These are phyloP conservation scores for Calonectria crousiana DNA, from an alignment of 2,329 filamentous ascomycete genomes.

Conservation along the genomic window DNA sequence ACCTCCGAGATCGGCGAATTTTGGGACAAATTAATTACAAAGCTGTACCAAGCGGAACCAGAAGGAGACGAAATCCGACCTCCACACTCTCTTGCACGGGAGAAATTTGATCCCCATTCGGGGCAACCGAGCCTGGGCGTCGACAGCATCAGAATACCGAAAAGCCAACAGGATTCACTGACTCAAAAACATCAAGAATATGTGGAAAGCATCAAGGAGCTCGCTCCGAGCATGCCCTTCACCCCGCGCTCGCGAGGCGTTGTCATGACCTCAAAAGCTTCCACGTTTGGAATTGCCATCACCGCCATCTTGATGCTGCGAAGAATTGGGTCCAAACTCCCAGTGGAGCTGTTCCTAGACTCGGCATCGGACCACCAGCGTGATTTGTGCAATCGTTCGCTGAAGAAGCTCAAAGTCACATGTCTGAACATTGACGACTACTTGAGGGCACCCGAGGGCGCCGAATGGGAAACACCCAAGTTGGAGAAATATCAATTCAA, in stretches of 20 bases:
- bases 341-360: constrained; percentile 36
- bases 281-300: constrained; percentile 32
- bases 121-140: constrained; percentile 15
- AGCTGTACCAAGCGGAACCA: constrained; percentile 31
- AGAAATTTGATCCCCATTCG: constrained; percentile 35
- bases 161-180: constrained; percentile 27
- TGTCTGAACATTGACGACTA: constrained; percentile 41
- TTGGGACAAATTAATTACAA: constrained; percentile 25
- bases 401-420: constrained; percentile 21
- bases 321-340: constrained; percentile 34
- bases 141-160: constrained; percentile 29
- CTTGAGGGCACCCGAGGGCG: constrained; percentile 15
- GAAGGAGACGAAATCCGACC: constrained; percentile 27
- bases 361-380: constrained; percentile 30
- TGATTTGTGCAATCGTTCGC: constrained; percentile 19
- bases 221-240: constrained; percentile 32
- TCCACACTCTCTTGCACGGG: constrained; percentile 21
- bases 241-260: constrained; percentile 26
- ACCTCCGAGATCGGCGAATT: constrained; percentile 30
- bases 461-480: constrained; percentile 12
- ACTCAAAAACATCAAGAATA: constrained; percentile 31
- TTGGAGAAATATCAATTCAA: constrained; percentile 39
- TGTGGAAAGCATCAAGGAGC: constrained; percentile 23
- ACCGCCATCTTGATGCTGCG: constrained; percentile 40
- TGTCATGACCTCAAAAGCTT: constrained; percentile 37